These are phyloP conservation scores for Cnidoscolus chayamansa DNA, from an alignment of 441 rosid genomes.

Conservation along the genomic window DNA sequence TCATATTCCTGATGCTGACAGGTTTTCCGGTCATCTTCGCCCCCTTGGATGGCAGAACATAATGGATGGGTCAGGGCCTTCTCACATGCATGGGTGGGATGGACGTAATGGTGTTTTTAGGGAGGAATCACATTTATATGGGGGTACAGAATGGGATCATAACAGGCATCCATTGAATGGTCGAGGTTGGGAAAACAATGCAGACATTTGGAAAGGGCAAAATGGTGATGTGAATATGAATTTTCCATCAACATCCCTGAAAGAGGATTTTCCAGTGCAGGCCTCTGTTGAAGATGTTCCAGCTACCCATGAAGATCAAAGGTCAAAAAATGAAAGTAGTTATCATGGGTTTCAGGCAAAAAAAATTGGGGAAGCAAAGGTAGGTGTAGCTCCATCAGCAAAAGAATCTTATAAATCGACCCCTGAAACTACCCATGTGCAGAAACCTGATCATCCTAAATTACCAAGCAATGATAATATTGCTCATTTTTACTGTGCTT, in stretches of 20 bases:
- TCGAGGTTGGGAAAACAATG: constrained; percentile 74
- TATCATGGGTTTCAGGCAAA: constrained; percentile 28
- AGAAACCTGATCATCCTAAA: constrained; percentile 39
- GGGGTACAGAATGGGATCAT: constrained; percentile 85
- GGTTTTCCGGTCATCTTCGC: constrained; percentile 78
- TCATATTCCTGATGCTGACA: constrained; percentile 77
- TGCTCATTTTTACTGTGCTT: constrained; percentile 36
- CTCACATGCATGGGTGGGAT: constrained; percentile 93
- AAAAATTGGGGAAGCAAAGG: constrained; percentile 41
- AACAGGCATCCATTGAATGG: constrained; percentile 57
- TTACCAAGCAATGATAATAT: constrained; percentile 27
- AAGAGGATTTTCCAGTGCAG: constrained; percentile 54
- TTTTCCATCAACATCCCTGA: constrained; percentile 50
- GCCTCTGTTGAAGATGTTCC: constrained; percentile 49
- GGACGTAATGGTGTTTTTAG: constrained; percentile 72
- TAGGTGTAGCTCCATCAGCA: constrained; percentile 35
- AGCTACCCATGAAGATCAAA: constrained; percentile 42
- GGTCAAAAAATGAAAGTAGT: constrained; percentile 35
- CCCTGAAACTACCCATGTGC: constrained; percentile 37
- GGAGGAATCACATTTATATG: constrained; percentile 77
- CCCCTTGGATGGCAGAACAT: constrained; percentile 96
- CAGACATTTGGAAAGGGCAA: constrained; percentile 78
- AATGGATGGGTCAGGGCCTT: constrained; percentile 71
- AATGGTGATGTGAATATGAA: constrained; percentile 64
- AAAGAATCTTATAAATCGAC: constrained; percentile 39